Base-by-base conservation (phyloP, 306 rosid species). In the Inga laurina region DNA sequence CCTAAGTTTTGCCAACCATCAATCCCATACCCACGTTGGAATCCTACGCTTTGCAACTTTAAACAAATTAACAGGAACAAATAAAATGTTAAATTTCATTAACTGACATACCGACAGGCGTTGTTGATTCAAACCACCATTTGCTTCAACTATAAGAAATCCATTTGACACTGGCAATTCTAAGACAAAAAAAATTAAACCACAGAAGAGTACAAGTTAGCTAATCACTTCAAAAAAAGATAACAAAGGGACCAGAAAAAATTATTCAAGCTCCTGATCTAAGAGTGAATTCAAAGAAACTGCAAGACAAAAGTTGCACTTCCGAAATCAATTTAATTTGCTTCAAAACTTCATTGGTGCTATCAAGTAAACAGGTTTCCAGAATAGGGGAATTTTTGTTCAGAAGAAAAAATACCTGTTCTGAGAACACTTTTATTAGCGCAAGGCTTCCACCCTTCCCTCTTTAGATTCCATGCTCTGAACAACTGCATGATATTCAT, bases 121-220 rank as follows among this genome's bases (percentile, higher is more conserved):
- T 82, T 96, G 99, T 88, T 96, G 99, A 85, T 95, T 95, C 85
- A 95, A 85, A 74, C 98, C 99, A 77, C 99, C 99, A 79, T 95
- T 95, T 35, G 99, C 99, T 95, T 95, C 99, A 81, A 95, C 91
- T 85, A 95, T 95, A 84, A 95, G 91, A 87, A 86, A 90, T 67
- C 98, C 97, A 70, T 92, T 95, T 81, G 97, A 95, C 89, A 88
- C 86, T 49, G 94, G 97, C 89, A 92, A 88, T 84, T 85, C 98
- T 95, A 77, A 77, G 69, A 57, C 8, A 15, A 70, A 71, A n/a
- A n/a, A 67, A 13, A 13, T 7, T 37, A 22, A 37, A 22, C 22
- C 54, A 71, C 32, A 74, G 62, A 35, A 48, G 21, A 35, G 30
- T 57, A 76, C 10, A 78, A 65, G 82, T 79, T 77, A 85, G 83